Evolutionary conservation across 768 basidiomycete genomes (phyloP).

Genomic region (Naematelia encephala): DNA sequence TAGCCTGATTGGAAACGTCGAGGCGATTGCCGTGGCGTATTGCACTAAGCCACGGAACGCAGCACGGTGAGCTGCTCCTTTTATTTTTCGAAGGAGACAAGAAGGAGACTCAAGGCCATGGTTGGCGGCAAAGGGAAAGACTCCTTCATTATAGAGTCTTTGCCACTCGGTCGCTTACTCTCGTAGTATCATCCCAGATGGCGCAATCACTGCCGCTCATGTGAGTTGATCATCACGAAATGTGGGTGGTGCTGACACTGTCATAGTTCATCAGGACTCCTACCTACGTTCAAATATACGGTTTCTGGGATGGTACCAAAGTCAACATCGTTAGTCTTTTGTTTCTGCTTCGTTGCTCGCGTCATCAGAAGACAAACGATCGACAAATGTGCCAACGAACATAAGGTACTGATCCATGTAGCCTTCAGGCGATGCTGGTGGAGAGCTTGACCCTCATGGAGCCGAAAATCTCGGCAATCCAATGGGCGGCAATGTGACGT

Average conservation of each 20-base stretch:
- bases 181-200: constrained; percentile 52
- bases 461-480: constrained; percentile 52
- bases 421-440: constrained; percentile 51
- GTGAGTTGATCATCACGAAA: constrained; percentile 13
- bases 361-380: too few species aligned
- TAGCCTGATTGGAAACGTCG: constrained; percentile 48
- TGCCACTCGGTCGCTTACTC: neutral
- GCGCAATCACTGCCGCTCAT: constrained; percentile 48
- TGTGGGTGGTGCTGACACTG: constrained; percentile 2
- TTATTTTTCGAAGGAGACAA: neutral
- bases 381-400: too few species aligned
- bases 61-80: constrained; percentile 37
- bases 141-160: neutral
- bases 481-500: constrained; percentile 51
- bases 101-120: too few species aligned
- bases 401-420: constrained; percentile 5
- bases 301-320: constrained; percentile 55
- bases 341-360: too few species aligned
- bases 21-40: constrained; percentile 50
- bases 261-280: constrained; percentile 54
- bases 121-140: too few species aligned
- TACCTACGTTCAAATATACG: constrained; percentile 55
- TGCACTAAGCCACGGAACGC: constrained; percentile 54
- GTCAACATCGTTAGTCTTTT: constrained; percentile 51
- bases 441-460: constrained; percentile 55